phyloP scores from a whole-genome alignment of 371 early-diverging fungal species.

The Haplosporangium sp. region DNA sequence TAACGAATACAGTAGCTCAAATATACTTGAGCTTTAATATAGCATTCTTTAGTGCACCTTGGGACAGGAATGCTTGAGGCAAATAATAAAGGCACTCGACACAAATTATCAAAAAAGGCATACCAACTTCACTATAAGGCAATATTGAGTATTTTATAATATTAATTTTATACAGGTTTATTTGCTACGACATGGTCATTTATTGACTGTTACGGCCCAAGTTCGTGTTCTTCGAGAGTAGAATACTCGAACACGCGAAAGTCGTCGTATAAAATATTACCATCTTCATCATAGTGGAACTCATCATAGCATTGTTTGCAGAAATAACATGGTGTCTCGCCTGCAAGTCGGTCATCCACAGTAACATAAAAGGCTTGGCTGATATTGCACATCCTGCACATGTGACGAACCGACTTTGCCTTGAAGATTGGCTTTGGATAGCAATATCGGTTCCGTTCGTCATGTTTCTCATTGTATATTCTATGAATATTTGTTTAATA shows the following conservation, averaged over 20 bases:
- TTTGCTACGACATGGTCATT: too few species aligned
- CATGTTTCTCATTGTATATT: slow-evolving; percentile 46
- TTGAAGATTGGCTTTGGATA: slow-evolving; percentile 60
- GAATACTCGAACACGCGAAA: slow-evolving; percentile 31
- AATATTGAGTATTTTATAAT: too few species aligned
- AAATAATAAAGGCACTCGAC: too few species aligned
- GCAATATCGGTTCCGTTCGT: slow-evolving; percentile 57
- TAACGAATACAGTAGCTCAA: too few species aligned
- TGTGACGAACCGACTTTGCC: slow-evolving; percentile 59
- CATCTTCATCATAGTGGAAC: slow-evolving; percentile 78
- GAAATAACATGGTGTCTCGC: slow-evolving; percentile 81
- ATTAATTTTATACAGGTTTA: not conserved
- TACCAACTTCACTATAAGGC: too few species aligned
- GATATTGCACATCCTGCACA: slow-evolving; percentile 75
- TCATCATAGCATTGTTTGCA: slow-evolving; percentile 78
- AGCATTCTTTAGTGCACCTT: too few species aligned
- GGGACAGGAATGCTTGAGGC: too few species aligned
- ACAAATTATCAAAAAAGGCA: too few species aligned
- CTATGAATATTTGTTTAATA: slow-evolving; percentile 7
- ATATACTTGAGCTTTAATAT: too few species aligned
- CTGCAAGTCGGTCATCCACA: slow-evolving; percentile 74
- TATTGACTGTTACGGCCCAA: too few species aligned
- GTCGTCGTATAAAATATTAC: slow-evolving; percentile 63
- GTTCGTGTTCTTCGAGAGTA: not conserved
- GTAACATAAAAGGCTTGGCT: slow-evolving; percentile 78